Percentiles rank a stretch among this genome's conserved stretches.
phyloP scores from a whole-genome alignment of 2,329 filamentous ascomycete genomes.

The Neonectria faginata region DNA sequence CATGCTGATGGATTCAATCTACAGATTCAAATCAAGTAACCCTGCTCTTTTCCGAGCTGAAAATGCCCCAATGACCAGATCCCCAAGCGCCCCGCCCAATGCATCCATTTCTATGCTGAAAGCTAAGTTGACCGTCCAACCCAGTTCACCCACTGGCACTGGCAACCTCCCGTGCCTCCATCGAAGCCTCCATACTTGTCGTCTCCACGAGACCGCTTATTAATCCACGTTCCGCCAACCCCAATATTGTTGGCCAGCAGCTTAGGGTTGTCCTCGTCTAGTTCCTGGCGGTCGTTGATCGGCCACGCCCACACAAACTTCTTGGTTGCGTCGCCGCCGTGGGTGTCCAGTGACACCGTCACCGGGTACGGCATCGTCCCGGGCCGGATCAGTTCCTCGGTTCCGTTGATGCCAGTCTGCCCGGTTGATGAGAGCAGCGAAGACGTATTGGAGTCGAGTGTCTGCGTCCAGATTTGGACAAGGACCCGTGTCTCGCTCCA shows the following conservation, averaged over 20 bases:
- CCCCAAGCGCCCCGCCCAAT: constrained; percentile 8
- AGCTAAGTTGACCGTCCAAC: constrained; percentile 30
- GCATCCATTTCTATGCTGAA: constrained; percentile 2
- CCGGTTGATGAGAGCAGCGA: constrained; percentile 50
- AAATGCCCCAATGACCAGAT: constrained; percentile 10
- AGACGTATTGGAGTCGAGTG: constrained; percentile 57
- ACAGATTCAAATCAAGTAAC: constrained; percentile 21
- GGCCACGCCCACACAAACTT: constrained; percentile 68
- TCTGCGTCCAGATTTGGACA: constrained; percentile 74
- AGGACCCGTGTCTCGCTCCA: constrained; percentile 72
- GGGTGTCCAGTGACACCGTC: constrained; percentile 70
- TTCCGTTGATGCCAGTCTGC: constrained; percentile 44
- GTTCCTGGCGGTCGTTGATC: constrained; percentile 60
- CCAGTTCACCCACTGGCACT: constrained; percentile 71
- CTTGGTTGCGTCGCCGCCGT: constrained; percentile 65
- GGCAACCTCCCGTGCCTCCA: constrained; percentile 72
- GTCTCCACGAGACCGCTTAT: constrained; percentile 59
- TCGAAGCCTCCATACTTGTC: constrained; percentile 69
- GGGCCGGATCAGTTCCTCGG: constrained; percentile 55
- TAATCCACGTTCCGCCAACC: constrained; percentile 65
- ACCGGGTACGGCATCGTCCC: constrained; percentile 74
- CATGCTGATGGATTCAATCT: constrained; percentile 8
- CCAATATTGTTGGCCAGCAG: constrained; percentile 63
- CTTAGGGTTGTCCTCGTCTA: constrained; percentile 57
- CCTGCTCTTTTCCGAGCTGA: constrained; percentile 18